Percentiles rank a stretch among this genome's conserved stretches.
Evolutionary conservation across 805 yeast genomes (phyloP).

Genomic region (Saccharomycopsis sp.): DNA sequence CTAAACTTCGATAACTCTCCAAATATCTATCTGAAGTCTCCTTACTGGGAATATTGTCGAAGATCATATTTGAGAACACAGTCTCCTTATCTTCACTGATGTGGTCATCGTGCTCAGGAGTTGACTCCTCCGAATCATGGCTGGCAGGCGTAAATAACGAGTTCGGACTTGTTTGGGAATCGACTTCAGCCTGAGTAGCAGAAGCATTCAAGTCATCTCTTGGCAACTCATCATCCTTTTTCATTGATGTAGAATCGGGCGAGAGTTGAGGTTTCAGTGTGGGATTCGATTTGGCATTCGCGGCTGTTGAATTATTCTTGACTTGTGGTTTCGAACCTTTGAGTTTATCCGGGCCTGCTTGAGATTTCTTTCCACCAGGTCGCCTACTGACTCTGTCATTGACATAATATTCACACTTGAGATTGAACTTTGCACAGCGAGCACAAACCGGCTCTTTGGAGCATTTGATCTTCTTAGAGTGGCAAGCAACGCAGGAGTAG

Average conservation of each 20-base stretch:
- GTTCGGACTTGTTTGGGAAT: too few relatives aligned
- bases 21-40: constrained; percentile 1
- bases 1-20: not conserved
- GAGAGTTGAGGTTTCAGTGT: not conserved
- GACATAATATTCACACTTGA: constrained; percentile 46
- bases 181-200: too few relatives aligned
- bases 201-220: too few relatives aligned
- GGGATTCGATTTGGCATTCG: not conserved
- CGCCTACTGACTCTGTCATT: constrained; percentile 42
- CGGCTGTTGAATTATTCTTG: too few relatives aligned
- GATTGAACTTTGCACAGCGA: constrained; percentile 39
- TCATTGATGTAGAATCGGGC: too few relatives aligned
- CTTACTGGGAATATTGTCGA: constrained; percentile 8
- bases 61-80: constrained; percentile 1
- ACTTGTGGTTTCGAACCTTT: too few relatives aligned
- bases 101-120: too few relatives aligned
- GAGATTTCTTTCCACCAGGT: constrained; percentile 13
- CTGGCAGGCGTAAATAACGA: not conserved
- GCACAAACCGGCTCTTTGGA: constrained; percentile 51
- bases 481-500: constrained; percentile 49
- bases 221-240: too few relatives aligned
- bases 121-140: too few relatives aligned
- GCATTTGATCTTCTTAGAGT: constrained; percentile 54
- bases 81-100: too few relatives aligned
- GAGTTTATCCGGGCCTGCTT: too few relatives aligned